Evolutionary conservation across 2,329 filamentous ascomycete species (phyloP).

Genomic region (Sporothrix luriei): DNA sequence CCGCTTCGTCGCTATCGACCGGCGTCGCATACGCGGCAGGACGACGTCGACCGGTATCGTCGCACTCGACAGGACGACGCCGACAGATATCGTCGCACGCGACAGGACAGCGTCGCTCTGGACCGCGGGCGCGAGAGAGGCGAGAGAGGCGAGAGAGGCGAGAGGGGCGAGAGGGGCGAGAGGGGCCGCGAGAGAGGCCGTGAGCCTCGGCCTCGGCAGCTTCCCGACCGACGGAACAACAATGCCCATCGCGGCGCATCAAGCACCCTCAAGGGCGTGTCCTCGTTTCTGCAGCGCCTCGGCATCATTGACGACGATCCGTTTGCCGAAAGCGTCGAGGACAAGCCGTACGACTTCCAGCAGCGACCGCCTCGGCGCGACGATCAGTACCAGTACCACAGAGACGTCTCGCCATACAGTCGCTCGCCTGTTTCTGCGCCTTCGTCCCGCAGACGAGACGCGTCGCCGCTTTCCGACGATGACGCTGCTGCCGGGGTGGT

Average conservation of each 20-base stretch:
- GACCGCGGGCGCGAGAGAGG: background rate
- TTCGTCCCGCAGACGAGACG: background rate
- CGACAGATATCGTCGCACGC: background rate
- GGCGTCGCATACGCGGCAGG: background rate
- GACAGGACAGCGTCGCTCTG: background rate
- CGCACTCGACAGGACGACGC: background rate
- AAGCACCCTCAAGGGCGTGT: background rate
- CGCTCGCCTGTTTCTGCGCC: background rate
- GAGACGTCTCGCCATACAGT: background rate
- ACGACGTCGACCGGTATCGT: background rate
- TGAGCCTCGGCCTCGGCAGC: background rate
- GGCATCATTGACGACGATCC: conserved; percentile 7
- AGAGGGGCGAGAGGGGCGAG: no score
- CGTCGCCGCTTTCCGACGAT: background rate
- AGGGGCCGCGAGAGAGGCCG: background rate
- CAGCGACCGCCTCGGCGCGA: background rate
- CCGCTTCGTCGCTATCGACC: background rate
- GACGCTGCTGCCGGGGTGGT: background rate
- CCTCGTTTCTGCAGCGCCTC: background rate
- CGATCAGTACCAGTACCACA: no score
- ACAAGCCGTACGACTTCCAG: background rate
- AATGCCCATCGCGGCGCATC: background rate
- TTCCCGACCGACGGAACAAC: background rate
- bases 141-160: no score
- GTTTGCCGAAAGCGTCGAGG: background rate